Conservation (phyloP, 805 yeast genomes). For the Hanseniaspora guilliermondii region DNA sequence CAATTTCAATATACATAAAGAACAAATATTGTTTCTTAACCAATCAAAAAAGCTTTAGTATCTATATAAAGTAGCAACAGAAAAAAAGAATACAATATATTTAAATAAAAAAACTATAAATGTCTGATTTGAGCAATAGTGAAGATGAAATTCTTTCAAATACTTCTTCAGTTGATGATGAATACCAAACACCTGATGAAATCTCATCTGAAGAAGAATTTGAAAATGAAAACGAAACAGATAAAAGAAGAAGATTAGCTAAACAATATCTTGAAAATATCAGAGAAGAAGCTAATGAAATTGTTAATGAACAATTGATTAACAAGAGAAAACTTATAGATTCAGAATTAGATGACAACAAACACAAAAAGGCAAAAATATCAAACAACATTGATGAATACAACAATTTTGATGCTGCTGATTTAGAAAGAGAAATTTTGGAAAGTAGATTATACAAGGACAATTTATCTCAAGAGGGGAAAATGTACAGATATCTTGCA, state of each 20-base stretch:
- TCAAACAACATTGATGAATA: slow-evolving; percentile 25
- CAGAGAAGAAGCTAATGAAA: slow-evolving; percentile 42
- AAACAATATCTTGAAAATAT: slow-evolving; percentile 79
- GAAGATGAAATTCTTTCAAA: slow-evolving; percentile 14
- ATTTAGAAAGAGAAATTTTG: slow-evolving; percentile 75
- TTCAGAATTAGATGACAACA: slow-evolving; percentile 1
- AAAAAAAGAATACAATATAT: slow-evolving; percentile 29
- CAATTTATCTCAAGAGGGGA: slow-evolving; percentile 82
- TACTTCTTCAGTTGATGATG: slow-evolving; percentile 29
- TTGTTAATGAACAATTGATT: slow-evolving; percentile 21
- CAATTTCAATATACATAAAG: no score
- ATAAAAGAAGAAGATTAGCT: slow-evolving; percentile 85
- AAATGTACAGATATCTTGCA: slow-evolving; percentile 57
- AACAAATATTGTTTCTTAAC: no score
- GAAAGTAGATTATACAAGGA: slow-evolving; percentile 71
- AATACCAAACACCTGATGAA: slow-evolving; percentile 33
- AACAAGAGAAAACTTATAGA: slow-evolving; percentile 16
- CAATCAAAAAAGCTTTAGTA: no score
- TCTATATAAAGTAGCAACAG: slow-evolving; percentile 36
- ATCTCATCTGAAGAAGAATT: slow-evolving; percentile 61
- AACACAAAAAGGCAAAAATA: neutral
- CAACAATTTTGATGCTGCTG: slow-evolving; percentile 71
- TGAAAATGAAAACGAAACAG: slow-evolving; percentile 71
- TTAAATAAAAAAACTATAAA: neutral
- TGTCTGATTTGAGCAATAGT: slow-evolving; percentile 2